phyloP scores from a whole-genome alignment of 108 stramenopile species.

The Skeletonema menzelii region DNA sequence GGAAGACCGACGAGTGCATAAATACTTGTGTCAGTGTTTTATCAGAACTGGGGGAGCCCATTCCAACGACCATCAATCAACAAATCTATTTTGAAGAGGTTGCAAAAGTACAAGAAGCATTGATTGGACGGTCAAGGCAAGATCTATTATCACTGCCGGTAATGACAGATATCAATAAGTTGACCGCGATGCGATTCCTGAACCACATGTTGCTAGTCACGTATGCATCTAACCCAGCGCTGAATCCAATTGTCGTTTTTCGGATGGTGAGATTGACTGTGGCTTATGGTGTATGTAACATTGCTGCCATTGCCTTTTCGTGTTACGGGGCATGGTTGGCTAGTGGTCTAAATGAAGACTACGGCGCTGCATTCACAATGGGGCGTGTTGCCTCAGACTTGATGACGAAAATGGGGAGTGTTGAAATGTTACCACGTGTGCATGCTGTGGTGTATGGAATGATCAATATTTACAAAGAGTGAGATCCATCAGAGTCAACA shows the following conservation, averaged over 20 bases:
- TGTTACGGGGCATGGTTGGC: slow-evolving; percentile 44
- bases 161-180: slow-evolving; percentile 25
- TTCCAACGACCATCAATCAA: slow-evolving; percentile 24
- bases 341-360: slow-evolving; percentile 22
- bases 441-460: background rate
- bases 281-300: slow-evolving; percentile 16
- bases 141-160: slow-evolving; percentile 23
- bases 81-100: slow-evolving; percentile 12
- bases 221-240: slow-evolving; percentile 12
- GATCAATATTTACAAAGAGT: slow-evolving; percentile 2
- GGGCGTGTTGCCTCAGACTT: slow-evolving; percentile 47
- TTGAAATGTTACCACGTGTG: background rate
- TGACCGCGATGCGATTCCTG: slow-evolving; percentile 53
- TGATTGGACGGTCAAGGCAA: slow-evolving; percentile 17
- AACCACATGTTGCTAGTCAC: slow-evolving; percentile 27
- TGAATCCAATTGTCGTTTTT: slow-evolving; percentile 37
- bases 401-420: slow-evolving; percentile 12
- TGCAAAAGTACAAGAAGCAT: slow-evolving; percentile 4
- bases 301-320: slow-evolving; percentile 33
- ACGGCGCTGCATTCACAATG: slow-evolving; percentile 51
- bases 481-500: background rate
- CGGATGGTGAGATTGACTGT: slow-evolving; percentile 49
- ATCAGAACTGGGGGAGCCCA: slow-evolving; percentile 24
- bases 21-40: slow-evolving; percentile 26
- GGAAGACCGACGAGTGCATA: slow-evolving; percentile 25